These are phyloP conservation scores for Saraca asoca DNA, from an alignment of 331 rosid genomes.

Conservation along the genomic window DNA sequence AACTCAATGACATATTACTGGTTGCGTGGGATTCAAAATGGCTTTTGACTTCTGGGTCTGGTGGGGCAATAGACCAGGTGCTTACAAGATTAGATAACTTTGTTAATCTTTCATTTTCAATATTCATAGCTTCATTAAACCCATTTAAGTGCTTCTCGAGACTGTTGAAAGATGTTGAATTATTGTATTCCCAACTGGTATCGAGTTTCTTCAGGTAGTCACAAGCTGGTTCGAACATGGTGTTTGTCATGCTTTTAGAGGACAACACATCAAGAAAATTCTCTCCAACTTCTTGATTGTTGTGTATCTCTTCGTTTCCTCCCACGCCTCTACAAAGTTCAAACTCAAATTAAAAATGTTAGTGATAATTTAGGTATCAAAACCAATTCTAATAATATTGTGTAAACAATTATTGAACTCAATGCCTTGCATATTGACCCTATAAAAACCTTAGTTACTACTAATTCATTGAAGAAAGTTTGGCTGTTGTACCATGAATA, in stretches of 20 bases:
- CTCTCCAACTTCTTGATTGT: constrained; percentile 59
- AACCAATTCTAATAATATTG: too few species aligned
- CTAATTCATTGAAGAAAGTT: constrained; percentile 9
- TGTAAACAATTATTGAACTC: too few species aligned
- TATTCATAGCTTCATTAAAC: constrained; percentile 41
- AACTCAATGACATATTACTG: constrained; percentile 41
- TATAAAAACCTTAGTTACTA: constrained; percentile 25
- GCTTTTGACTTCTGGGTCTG: constrained; percentile 53
- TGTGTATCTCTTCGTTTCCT: constrained; percentile 52
- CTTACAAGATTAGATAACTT: constrained; percentile 70
- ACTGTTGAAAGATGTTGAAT: constrained; percentile 48
- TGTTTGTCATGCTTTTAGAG: constrained; percentile 52
- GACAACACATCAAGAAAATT: constrained; percentile 65
- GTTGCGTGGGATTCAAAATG: constrained; percentile 53
- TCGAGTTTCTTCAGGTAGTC: constrained; percentile 81
- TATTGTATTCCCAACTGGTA: constrained; percentile 56
- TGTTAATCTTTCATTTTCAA: constrained; percentile 58
- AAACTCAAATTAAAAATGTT: neutral
- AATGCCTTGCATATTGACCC: too few species aligned
- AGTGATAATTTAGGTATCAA: constrained; percentile 4
- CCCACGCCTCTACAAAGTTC: constrained; percentile 58
- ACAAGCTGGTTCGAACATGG: constrained; percentile 67
- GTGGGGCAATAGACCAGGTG: constrained; percentile 92
- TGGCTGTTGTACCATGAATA: too few species aligned
- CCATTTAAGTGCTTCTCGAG: constrained; percentile 58